Base-by-base conservation (phyloP, 139 green algal genomes). In the Picochlorum sp. region DNA sequence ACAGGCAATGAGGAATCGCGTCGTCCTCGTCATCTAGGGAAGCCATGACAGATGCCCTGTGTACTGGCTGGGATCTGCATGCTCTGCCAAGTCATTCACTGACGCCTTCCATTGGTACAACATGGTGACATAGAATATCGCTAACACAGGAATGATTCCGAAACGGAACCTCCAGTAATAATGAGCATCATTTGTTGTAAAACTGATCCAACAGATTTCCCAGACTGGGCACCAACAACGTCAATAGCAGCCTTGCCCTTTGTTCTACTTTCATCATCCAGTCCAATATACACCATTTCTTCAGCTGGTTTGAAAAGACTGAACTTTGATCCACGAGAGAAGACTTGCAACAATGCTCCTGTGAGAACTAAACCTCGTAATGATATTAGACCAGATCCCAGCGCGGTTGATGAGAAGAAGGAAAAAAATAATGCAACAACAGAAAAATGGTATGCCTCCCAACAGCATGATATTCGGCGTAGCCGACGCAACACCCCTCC, bases 161-260 rank as follows among this genome's bases (percentile, higher is more conserved):
- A 65, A 30, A 92, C 76, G 16, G 69, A 71, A 45, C 88, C 88
- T 11, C 78, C 83, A 20, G 32, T 73, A 45, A 78, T 60, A 24
- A 80, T 65, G 1, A 88, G 61, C 65, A 86, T 72, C 57, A 66
- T 75, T 72, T 92, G 86, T 62, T 91, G 85, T 59, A 90, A 63
- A 8, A 88, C 45, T 16, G 49, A 72, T 7, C 82, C 77, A 11
- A 70, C 57, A 13, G 74, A 83, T 71, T 93, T 93, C 59, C 85
- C 85, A 9, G 76, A 73, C 72, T 96, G 88, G 3, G 85, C 78
- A 28, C 85, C 87, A 15, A 94, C 84, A 10, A 96, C 88, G 65
- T 96, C 91, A 41, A 98, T 92, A 30, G 92, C 89, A 13, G 92
- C 92, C 73, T 97, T 97, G 54, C 91, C 66, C 63, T 94, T 92